These are phyloP conservation scores for Candolleomyces efflorescens DNA, from an alignment of 768 basidiomycete species.

Conservation along the genomic window DNA sequence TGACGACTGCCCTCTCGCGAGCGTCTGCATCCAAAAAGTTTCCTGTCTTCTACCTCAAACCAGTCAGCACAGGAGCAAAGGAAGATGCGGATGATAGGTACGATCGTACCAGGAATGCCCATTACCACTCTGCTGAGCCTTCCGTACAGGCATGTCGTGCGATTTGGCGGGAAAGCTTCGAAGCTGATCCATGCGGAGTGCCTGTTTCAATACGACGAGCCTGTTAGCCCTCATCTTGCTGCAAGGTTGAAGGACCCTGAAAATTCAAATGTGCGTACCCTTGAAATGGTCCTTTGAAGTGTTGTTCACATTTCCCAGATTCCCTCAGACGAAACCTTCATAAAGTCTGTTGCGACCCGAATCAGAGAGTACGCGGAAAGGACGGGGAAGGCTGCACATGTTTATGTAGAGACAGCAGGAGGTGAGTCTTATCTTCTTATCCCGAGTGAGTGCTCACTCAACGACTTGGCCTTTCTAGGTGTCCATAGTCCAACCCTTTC, in stretches of 20 bases:
- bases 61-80: constrained; percentile 82
- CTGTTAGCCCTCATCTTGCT: constrained; percentile 92
- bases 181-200: constrained; percentile 57
- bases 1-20: constrained; percentile 79
- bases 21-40: constrained; percentile 59
- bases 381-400: constrained; percentile 35
- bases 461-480: constrained; percentile 40
- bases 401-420: constrained; percentile 95
- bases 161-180: constrained; percentile 39
- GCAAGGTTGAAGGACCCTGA: constrained; percentile 43
- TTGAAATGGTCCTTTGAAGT: neutral
- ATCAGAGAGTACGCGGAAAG: constrained; percentile 49
- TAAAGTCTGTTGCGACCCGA: constrained; percentile 59
- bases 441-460: constrained; percentile 1
- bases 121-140: neutral
- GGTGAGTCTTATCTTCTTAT: constrained; percentile 46
- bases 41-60: constrained; percentile 74
- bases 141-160: constrained; percentile 57
- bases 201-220: constrained; percentile 80
- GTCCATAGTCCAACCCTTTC: constrained; percentile 88
- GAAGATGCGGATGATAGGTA: constrained; percentile 85
- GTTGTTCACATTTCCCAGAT: constrained; percentile 25
- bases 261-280: constrained; percentile 25
- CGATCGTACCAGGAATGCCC: neutral
- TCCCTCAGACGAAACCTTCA: constrained; percentile 64